Evolutionary conservation across 176 grass and related monocot genomes (phyloP).

Genomic region (Avena eriantha): DNA sequence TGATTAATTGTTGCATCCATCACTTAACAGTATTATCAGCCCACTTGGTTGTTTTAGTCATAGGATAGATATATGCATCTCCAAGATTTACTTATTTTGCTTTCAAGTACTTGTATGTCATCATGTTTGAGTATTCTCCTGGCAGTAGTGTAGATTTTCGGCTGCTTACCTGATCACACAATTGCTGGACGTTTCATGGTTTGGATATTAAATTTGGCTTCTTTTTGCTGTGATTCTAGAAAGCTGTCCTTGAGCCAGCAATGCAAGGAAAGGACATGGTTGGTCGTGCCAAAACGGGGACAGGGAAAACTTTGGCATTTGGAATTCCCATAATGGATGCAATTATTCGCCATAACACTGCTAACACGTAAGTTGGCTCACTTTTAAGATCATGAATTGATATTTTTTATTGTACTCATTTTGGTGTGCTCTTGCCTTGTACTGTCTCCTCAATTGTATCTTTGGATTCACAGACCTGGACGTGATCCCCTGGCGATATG

Average conservation of each 20-base stretch:
- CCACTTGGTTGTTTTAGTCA: background rate
- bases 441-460: background rate
- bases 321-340: conserved; percentile 95
- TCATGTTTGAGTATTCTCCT: background rate
- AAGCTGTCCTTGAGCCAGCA: conserved; percentile 94
- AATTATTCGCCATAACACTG: conserved; percentile 76
- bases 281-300: conserved; percentile 94
- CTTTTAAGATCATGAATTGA: background rate
- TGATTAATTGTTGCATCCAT: too few species aligned
- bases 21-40: background rate
- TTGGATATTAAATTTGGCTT: conserved; percentile 17
- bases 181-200: background rate
- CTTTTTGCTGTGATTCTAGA: conserved; percentile 54
- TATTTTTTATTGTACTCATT: background rate
- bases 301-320: conserved; percentile 97
- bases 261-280: conserved; percentile 98
- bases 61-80: background rate
- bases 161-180: background rate
- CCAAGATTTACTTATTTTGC: background rate
- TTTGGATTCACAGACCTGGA: conserved; percentile 61
- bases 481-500: conserved; percentile 73
- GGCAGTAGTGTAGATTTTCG: background rate
- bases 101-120: background rate
- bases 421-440: background rate
- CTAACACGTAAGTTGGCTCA: conserved; percentile 56